Conservation (phyloP, 768 basidiomycete species). For the Coprinellus micaceus region DNA sequence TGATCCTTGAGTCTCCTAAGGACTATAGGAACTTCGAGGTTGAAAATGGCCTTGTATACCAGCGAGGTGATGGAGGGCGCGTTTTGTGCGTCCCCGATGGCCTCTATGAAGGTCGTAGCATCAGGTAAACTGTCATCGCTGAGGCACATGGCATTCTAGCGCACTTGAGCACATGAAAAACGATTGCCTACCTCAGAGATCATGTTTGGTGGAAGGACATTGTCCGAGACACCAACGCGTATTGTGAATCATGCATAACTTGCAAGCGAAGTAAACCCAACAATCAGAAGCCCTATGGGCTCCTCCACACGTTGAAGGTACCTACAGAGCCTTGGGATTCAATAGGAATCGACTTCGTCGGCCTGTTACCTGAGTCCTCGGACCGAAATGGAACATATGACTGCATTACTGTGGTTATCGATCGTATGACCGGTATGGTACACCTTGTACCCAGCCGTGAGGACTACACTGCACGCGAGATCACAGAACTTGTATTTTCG, state of each 20-base stretch:
- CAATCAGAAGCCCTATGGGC: constrained; percentile 21
- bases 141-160: constrained; percentile 36
- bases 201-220: constrained; percentile 38
- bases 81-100: constrained; percentile 21
- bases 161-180: constrained; percentile 32
- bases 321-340: constrained; percentile 12
- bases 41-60: constrained; percentile 13
- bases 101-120: constrained; percentile 6
- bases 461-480: constrained; percentile 10
- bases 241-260: constrained; percentile 25
- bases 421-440: constrained; percentile 15
- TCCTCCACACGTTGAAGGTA: constrained; percentile 19
- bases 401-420: constrained; percentile 17
- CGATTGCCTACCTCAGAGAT: constrained; percentile 26
- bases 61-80: constrained; percentile 1
- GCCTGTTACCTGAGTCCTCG: constrained; percentile 17
- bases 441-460: constrained; percentile 14
- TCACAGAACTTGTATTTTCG: constrained; percentile 12
- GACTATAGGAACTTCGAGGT: constrained; percentile 17
- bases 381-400: constrained; percentile 9
- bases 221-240: constrained; percentile 16
- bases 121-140: constrained; percentile 28
- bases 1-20: constrained; percentile 9
- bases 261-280: constrained; percentile 17
- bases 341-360: constrained; percentile 18